Evolutionary conservation across 106 monocot species (phyloP), one percentile per base, ranked within the genome.

Genomic region (Dendrobium nobile): DNA sequence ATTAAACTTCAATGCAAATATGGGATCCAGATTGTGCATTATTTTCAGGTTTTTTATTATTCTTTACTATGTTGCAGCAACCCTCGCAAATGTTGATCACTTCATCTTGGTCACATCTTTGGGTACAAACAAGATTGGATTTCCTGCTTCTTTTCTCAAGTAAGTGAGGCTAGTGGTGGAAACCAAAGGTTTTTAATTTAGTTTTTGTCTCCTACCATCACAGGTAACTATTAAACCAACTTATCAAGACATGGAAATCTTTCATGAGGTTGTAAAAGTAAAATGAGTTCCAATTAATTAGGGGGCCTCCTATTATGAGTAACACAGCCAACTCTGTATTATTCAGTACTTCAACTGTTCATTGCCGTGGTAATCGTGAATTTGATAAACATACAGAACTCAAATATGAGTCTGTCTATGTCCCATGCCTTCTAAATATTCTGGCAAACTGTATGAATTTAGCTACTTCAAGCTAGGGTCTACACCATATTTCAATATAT

Each of bases 31-130:
- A 19, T 59, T 59, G 59, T 59, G 5, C n/a, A 59, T 59, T n/a
- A 59, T 59, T 20, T 59, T 59, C n/a, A 18, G 18, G 18, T 20
- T 59, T 59, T 19, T 20, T 20, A 59, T 77, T 58, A 82, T 20
- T 77, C 43, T n/a, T 26, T 44, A 15, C 64, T 16, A 4, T 54
- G 13, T 18, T 85, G 75, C 87, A 96, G 96, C 96, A 54, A 90
- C 90, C 78, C 28, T 77, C 77, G 83, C 83, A 78, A 85, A 91
- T 82, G 90, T 92, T 77, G 88, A 92, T 22, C 94, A 97, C 79
- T 94, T 97, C 86, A 89, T 97, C 88, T 83, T 97, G 87, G 82
- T 97, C 56, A 94, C 97, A 45, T 97, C 97, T 76, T 81, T 97
- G 78, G 97, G 97, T 41, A 97, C 97, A 56, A 89, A 87, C 47